Conservation (phyloP, 495 filamentous ascomycete species). For the Podospora anserina region DNA sequence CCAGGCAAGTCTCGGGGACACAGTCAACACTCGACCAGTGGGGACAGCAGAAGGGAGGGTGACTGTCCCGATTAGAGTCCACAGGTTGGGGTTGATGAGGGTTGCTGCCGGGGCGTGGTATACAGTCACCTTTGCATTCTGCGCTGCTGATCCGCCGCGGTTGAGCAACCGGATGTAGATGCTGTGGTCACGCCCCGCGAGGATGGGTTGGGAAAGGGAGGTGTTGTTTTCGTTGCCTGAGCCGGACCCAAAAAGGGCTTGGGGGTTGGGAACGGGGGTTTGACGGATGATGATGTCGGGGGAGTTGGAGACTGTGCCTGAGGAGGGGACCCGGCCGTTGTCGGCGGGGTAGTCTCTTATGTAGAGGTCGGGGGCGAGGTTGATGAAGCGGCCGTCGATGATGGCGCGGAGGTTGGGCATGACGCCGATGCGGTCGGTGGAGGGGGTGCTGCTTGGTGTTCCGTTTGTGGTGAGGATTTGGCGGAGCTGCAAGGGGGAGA, state of each 20-base stretch:
- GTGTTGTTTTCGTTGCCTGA: slow-evolving; percentile 10
- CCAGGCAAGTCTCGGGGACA: slow-evolving; percentile 10
- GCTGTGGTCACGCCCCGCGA: slow-evolving; percentile 4
- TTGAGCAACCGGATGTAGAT: slow-evolving; percentile 15
- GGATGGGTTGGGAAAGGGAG: slow-evolving; percentile 7
- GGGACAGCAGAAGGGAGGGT: neutral
- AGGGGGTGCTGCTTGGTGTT: slow-evolving; percentile 8
- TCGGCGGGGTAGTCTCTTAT: slow-evolving; percentile 13
- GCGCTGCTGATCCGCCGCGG: slow-evolving; percentile 3
- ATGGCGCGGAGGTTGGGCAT: slow-evolving; percentile 14
- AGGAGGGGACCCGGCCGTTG: slow-evolving; percentile 4
- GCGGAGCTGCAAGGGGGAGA: slow-evolving; percentile 15
- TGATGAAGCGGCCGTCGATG: neutral
- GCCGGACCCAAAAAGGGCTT: slow-evolving; percentile 1
- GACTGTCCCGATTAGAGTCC: slow-evolving; percentile 11
- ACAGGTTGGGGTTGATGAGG: slow-evolving; percentile 13
- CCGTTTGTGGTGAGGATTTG: slow-evolving; percentile 14
- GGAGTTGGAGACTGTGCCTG: neutral
- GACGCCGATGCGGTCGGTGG: slow-evolving; percentile 15
- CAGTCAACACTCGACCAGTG: neutral
- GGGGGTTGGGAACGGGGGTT: slow-evolving; percentile 7
- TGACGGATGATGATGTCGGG: slow-evolving; percentile 20
- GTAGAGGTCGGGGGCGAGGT: slow-evolving; percentile 10
- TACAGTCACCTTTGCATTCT: neutral
- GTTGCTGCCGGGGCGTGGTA: slow-evolving; percentile 12